Conservation (phyloP, 495 filamentous ascomycete genomes). For the Hypomontagnella submonticulosa region DNA sequence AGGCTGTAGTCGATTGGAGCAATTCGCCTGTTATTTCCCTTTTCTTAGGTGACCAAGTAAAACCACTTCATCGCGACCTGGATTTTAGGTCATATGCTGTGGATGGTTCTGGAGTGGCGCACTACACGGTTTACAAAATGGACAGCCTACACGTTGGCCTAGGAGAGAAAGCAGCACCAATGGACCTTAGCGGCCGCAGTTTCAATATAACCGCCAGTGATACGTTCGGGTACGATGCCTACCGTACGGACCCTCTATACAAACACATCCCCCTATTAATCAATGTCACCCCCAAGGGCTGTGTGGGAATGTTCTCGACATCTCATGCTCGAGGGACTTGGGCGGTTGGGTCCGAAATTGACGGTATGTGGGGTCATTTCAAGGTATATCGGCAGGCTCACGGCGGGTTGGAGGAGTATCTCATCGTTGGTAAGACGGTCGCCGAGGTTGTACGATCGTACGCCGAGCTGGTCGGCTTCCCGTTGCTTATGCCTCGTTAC, state of each 20-base stretch:
- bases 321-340: conserved; percentile 71
- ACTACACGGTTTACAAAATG: conserved; percentile 69
- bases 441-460: conserved; percentile 71
- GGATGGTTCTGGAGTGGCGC: conserved; percentile 66
- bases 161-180: conserved; percentile 75
- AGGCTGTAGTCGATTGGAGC: conserved; percentile 65
- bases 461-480: conserved; percentile 72
- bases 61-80: conserved; percentile 67
- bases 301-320: conserved; percentile 73
- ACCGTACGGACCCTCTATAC: conserved; percentile 76
- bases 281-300: conserved; percentile 68
- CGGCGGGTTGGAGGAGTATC: conserved; percentile 75
- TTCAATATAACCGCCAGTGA: conserved; percentile 75
- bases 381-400: conserved; percentile 77
- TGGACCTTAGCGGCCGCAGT: conserved; percentile 73
- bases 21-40: conserved; percentile 67
- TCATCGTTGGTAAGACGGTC: conserved; percentile 72
- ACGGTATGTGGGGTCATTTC: conserved; percentile 75
- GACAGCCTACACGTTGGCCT: conserved; percentile 71
- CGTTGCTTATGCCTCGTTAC: conserved; percentile 71
- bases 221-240: conserved; percentile 75
- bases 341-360: conserved; percentile 74
- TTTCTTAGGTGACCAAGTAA: conserved; percentile 59
- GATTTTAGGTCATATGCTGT: conserved; percentile 70
- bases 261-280: conserved; percentile 78